phyloP scores from a whole-genome alignment of 208 protist genomes.

The Acanthamoeba culbertsoni region DNA sequence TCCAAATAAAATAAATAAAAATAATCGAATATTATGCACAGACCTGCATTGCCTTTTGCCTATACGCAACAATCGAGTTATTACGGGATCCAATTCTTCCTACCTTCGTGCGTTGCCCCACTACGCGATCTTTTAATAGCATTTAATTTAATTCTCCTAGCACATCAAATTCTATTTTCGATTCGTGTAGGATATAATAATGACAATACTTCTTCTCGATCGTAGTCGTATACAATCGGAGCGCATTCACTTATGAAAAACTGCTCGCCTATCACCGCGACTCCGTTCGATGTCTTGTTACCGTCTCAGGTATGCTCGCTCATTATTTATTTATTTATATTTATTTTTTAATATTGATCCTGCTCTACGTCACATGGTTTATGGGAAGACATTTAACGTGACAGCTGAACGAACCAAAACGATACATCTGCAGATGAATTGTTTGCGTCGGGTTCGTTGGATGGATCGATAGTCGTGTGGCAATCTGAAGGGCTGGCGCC shows the following conservation, averaged over 20 bases:
- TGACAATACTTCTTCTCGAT: not conserved
- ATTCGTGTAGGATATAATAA: not conserved
- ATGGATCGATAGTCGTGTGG: conserved; percentile 34
- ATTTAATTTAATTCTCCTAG: not conserved
- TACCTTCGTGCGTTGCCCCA: conserved; percentile 17
- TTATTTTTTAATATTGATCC: not conserved
- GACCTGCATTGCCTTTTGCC: conserved; percentile 36
- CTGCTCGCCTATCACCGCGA: conserved; percentile 36
- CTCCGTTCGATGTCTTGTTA: conserved; percentile 28
- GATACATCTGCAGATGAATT: not conserved
- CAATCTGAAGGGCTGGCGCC: not conserved
- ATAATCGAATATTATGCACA: too few relatives aligned
- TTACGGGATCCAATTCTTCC: conserved; percentile 45
- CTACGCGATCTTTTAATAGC: not conserved
- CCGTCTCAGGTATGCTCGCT: not conserved
- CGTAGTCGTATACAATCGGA: conserved; percentile 25
- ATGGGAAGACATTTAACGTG: not conserved
- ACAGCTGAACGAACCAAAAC: not conserved
- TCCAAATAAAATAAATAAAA: too few relatives aligned
- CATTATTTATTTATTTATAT: not conserved
- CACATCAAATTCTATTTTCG: too few relatives aligned
- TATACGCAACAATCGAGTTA: not conserved
- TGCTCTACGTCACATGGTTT: too few relatives aligned
- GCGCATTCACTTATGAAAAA: not conserved
- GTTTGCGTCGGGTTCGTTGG: conserved; percentile 39